Evolutionary conservation across 83 land plant genomes (phyloP).

Genomic region (Picea engelmannii): DNA sequence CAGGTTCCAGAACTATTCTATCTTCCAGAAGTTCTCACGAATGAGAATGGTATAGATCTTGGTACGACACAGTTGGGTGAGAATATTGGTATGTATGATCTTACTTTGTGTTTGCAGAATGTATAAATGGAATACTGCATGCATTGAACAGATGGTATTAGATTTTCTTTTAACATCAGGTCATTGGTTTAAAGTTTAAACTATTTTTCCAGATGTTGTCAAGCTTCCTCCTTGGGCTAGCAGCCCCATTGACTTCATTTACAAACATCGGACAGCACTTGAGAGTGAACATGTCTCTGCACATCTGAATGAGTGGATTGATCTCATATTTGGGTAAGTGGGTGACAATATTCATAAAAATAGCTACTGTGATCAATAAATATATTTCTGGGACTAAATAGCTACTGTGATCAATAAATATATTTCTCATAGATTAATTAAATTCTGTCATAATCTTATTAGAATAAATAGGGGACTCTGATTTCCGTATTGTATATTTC

Average conservation of each 20-base stretch:
- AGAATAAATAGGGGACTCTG: not conserved
- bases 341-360: not conserved
- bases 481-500: not conserved
- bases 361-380: not conserved
- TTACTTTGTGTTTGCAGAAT: not conserved
- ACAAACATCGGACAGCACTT: constrained; percentile 95
- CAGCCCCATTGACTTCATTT: constrained; percentile 84
- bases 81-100: constrained; percentile 66
- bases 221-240: constrained; percentile 96
- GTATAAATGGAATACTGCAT: not conserved
- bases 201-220: constrained; percentile 68
- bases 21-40: constrained; percentile 82
- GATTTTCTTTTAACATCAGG: not conserved
- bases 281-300: constrained; percentile 98
- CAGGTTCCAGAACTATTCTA: constrained; percentile 98
- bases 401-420: not conserved
- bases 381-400: not conserved
- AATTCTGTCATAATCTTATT: not conserved
- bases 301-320: constrained; percentile 97
- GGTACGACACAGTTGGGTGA: constrained; percentile 86
- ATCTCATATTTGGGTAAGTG: constrained; percentile 95
- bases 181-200: not conserved
- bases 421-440: not conserved
- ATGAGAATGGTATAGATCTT: constrained; percentile 71
- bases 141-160: not conserved